Evolutionary conservation across 192 early-diverging fungal species (phyloP), one percentile per base, ranked within the genome.

Genomic region (Mortierella antarctica): DNA sequence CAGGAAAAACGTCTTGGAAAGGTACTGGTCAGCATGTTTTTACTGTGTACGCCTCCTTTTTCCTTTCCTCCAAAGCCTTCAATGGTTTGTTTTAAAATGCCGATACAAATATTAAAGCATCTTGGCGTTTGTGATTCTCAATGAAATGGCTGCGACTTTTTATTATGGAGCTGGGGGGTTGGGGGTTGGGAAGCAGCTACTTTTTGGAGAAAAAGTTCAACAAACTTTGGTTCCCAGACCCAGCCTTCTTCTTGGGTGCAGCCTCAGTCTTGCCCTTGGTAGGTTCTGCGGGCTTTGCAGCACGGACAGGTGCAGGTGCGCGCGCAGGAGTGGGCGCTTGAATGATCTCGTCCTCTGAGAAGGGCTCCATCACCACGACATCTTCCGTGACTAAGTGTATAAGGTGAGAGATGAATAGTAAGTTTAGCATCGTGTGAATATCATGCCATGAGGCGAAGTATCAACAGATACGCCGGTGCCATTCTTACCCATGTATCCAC

Each of bases 401-500:
- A 44, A 67, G 10, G 6, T n/a, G n/a, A 47, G 21, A 31, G n/a
- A 56, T 31, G 20, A 49, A 48, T 39, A 15, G 40, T 41, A 39
- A 7, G 15, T 41, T 48, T 5, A 59, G 18, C 23, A 52, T 52
- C 17, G 5, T 49, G 5, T 6, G 10, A 21, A 51, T 50, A 8
- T 42, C 9, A 12, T 4, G n/a, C 8, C 44, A 59, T 60, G 51
- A 51, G 20, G 11, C 8, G 52, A 60, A 1, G 39, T 44, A 6
- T 18, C 8, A 14, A 39, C n/a, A 42, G 6, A 51, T 4, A 61
- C 17, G 31, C 17, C 7, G 23, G 21, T 50, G 20, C 18, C 13
- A 5, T 3, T n/a, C 70, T 55, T 72, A 72, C 77, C 77, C 52
- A 80, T 62, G 40, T 80, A 80, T 18, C 77, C 77, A 40, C 77